A percentile compares a stretch with the other conserved stretches of the same genome.
phyloP scores from a whole-genome alignment of 257 asterid species.

The Gardenia jasminoides region DNA sequence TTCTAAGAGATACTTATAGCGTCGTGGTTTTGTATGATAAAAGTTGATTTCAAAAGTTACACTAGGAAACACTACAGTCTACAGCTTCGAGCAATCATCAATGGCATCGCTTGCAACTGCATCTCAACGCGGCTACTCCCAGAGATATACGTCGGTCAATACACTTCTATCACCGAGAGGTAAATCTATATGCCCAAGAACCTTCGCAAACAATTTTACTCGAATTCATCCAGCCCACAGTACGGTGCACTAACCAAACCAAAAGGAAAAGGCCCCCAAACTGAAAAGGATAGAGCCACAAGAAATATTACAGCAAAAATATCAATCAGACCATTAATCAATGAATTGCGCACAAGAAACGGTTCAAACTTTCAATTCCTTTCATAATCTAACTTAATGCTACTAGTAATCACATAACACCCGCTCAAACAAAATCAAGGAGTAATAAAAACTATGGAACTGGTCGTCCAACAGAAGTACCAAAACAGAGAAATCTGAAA shows the following conservation, averaged over 20 bases:
- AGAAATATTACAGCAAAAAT: not conserved
- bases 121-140: not conserved
- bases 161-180: not conserved
- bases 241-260: not conserved
- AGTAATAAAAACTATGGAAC: not conserved
- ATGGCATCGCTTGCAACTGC: not conserved
- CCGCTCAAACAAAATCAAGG: constrained; percentile 6
- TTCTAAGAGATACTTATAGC: not conserved
- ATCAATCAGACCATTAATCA: not conserved
- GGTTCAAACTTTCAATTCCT: not conserved
- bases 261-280: not conserved
- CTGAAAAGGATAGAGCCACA: not conserved
- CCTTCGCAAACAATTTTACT: not conserved
- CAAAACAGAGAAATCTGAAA: constrained; percentile 6
- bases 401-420: constrained; percentile 5
- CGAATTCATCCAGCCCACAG: not conserved
- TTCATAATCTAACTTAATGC: not conserved
- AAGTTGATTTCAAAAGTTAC: not conserved
- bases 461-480: not conserved
- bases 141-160: too few relatives aligned
- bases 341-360: not conserved
- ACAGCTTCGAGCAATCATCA: not conserved
- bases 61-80: too few relatives aligned
- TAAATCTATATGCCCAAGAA: not conserved
- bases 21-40: not conserved